Conservation (phyloP, 371 early-diverging fungal genomes). For the Mucor velutinosus region DNA sequence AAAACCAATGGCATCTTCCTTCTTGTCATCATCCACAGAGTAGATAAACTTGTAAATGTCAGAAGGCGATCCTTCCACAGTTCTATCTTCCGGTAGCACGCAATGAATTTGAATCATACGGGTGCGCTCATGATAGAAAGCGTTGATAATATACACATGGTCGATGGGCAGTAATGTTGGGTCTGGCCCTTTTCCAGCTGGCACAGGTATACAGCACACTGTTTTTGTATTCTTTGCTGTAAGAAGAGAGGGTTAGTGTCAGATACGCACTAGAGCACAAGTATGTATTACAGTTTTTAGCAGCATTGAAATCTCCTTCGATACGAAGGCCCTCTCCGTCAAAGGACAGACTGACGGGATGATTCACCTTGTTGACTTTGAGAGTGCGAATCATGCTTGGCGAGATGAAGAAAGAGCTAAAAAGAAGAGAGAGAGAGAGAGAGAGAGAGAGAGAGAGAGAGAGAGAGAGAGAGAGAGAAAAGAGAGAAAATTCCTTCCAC, state of each 20-base stretch:
- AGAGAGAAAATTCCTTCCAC: not conserved
- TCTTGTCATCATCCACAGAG: slow-evolving; percentile 25
- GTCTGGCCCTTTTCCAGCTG: slow-evolving; percentile 27
- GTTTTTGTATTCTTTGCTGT: slow-evolving; percentile 11
- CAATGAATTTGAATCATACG: slow-evolving; percentile 36
- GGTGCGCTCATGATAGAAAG: slow-evolving; percentile 24
- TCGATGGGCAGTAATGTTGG: slow-evolving; percentile 46
- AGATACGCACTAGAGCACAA: not conserved
- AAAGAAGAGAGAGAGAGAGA: no score
- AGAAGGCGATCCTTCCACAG: slow-evolving; percentile 29
- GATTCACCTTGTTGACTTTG: slow-evolving; percentile 34
- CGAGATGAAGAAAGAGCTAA: no score
- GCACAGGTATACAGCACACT: slow-evolving; percentile 32
- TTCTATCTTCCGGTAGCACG: slow-evolving; percentile 43
- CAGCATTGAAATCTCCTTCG: slow-evolving; percentile 44
- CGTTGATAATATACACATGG: slow-evolving; percentile 32
- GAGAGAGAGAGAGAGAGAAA: not conserved
- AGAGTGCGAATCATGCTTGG: slow-evolving; percentile 32
- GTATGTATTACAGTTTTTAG: slow-evolving; percentile 27
- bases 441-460: no score
- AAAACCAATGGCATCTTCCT: slow-evolving; percentile 31
- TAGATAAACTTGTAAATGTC: slow-evolving; percentile 40
- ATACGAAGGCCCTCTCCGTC: slow-evolving; percentile 52
- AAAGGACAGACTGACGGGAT: slow-evolving; percentile 36
- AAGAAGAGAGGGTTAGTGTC: not conserved